Evolutionary conservation across 192 early-diverging fungal species (phyloP).

Genomic region (Podila epicladia): DNA sequence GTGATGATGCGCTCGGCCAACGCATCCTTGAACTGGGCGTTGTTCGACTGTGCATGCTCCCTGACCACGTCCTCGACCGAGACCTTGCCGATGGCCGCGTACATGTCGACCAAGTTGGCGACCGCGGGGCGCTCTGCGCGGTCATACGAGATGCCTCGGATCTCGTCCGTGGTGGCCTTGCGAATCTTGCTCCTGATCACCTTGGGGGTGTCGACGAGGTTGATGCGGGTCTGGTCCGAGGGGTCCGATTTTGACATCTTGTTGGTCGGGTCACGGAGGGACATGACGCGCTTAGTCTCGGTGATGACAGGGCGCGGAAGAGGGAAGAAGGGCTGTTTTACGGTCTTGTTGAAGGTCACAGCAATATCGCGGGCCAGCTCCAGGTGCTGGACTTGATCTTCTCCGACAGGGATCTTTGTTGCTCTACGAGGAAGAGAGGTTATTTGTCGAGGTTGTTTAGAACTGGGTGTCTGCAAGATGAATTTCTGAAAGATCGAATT

Average conservation of each 20-base stretch:
- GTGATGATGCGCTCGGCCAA: conserved; percentile 73
- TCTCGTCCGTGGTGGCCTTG: conserved; percentile 75
- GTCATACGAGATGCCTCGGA: conserved; percentile 76
- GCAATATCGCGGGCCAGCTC: conserved; percentile 88
- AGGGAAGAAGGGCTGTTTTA: conserved; percentile 69
- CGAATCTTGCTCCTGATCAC: conserved; percentile 74
- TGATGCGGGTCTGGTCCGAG: conserved; percentile 76
- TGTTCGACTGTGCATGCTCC: conserved; percentile 59
- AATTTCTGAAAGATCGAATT: too few species aligned
- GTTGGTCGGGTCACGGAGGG: conserved; percentile 73
- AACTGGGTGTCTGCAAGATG: too few species aligned
- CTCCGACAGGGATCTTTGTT: conserved; percentile 90
- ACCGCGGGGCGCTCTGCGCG: conserved; percentile 79
- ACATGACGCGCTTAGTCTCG: conserved; percentile 85
- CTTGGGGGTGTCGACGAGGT: conserved; percentile 75
- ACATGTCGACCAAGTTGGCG: conserved; percentile 84
- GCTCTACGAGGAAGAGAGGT: conserved; percentile 50
- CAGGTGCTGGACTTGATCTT: conserved; percentile 93
- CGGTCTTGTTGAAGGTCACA: conserved; percentile 78
- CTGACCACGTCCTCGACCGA: conserved; percentile 58
- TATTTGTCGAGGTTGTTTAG: too few species aligned
- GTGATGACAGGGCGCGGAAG: conserved; percentile 71
- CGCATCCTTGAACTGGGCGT: conserved; percentile 76
- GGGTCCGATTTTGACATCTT: conserved; percentile 95
- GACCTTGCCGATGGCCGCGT: conserved; percentile 60